phyloP scores from a whole-genome alignment of 345 rosid species.

The Combretum micranthum region DNA sequence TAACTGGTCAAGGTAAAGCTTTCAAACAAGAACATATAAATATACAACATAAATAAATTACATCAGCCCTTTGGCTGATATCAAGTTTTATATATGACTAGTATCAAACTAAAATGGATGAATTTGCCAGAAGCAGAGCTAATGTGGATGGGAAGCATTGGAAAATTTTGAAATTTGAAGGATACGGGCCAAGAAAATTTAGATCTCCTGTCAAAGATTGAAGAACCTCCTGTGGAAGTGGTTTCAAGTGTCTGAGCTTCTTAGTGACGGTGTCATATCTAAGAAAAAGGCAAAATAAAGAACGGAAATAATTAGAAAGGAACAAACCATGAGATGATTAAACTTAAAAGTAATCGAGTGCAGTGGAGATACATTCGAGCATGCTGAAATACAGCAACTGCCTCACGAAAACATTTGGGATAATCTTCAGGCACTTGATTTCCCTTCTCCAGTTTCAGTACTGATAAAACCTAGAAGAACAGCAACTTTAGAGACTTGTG shows the following conservation, averaged over 20 bases:
- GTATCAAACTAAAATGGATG: not conserved
- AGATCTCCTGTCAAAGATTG: slow-evolving; percentile 41
- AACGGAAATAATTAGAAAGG: not conserved
- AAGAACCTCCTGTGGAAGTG: slow-evolving; percentile 48
- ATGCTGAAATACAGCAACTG: slow-evolving; percentile 79
- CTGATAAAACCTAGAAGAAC: slow-evolving; percentile 53
- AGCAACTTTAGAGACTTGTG: not conserved
- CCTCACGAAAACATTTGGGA: slow-evolving; percentile 56
- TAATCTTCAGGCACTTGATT: slow-evolving; percentile 75
- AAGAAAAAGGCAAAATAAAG: slow-evolving; percentile 6
- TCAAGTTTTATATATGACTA: no score
- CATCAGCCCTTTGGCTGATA: no score
- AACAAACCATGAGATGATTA: no score
- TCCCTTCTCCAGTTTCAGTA: slow-evolving; percentile 69
- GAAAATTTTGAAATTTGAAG: slow-evolving; percentile 9
- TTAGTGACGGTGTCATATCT: slow-evolving; percentile 58
- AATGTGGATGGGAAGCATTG: not conserved
- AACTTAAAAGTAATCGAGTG: no score
- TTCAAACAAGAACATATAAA: not conserved
- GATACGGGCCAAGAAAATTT: slow-evolving; percentile 95
- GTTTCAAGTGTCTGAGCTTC: slow-evolving; percentile 54
- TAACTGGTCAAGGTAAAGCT: slow-evolving; percentile 8
- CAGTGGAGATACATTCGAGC: slow-evolving; percentile 42
- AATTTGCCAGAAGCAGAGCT: not conserved
- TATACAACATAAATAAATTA: no score